Evolutionary conservation across 257 asterid species (phyloP), one percentile per base, ranked within the genome.

Genomic region (Jacaranda copaia): DNA sequence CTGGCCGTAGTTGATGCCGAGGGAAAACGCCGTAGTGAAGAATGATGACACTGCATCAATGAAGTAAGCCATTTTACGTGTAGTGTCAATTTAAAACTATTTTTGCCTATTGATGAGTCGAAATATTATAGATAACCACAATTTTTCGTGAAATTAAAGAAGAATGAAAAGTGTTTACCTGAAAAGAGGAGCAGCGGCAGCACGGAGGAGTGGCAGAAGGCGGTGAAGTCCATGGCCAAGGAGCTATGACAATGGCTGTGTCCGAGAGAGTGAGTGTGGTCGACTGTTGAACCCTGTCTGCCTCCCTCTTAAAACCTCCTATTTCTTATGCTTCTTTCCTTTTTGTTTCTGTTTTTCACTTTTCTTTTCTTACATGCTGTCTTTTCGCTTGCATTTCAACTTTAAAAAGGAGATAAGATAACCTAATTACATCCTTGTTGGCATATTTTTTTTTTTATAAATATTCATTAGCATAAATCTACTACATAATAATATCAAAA

Each of bases 1-100:
- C 78, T 85, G 97, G 35, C 98, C 97, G 79, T 93, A 93, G 92
- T 93, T 93, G 81, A 93, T 87, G 65, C 96, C 96, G 0, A 93
- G 75, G 9, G 90, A 67, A 18, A 64, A 46, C 53, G 80, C 88
- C 78, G 75, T 48, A 64, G 57, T 51, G 48, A 85, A 83, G 32
- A 78, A 74, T 2, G 79, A 55, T n/a, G 81, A 60, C 10, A 58
- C 84, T 78, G 81, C 83, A 72, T 48, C 18, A 12, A 7, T 0
- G n/a, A 20, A 2, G 9, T 25, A n/a, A 18, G 8, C 8, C 13
- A n/a, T 43, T 3, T 0, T 38, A 13, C 42, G 32, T 25, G 32
- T 25, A 65, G 13, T 51, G 32, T 38, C 19, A 20, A 39, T 74
- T 5, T 3, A 42, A 39, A 25, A 64, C 7, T 3, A 25, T 59